Percentiles rank a stretch among this genome's conserved stretches.
Evolutionary conservation across 805 yeast genomes (phyloP).

Genomic region (Yamadazyma sp.): DNA sequence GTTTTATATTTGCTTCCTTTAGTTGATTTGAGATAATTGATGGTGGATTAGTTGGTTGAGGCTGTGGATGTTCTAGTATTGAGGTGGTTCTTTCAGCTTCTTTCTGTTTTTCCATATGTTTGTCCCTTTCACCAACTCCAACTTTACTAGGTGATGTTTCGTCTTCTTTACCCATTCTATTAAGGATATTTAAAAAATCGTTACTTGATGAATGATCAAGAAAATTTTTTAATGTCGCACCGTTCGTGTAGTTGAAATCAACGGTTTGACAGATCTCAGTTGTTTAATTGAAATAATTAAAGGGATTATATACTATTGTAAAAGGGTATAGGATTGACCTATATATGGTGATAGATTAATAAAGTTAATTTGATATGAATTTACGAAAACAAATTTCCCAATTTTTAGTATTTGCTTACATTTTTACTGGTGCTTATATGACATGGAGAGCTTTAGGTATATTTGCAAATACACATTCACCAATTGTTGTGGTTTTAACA

Average conservation of each 20-base stretch:
- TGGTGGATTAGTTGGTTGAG: conserved; percentile 3
- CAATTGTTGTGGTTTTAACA: conserved; percentile 92
- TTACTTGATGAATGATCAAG: not conserved
- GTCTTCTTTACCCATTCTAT: too few species aligned
- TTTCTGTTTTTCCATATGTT: too few species aligned
- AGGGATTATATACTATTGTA: too few species aligned
- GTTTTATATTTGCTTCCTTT: conserved; percentile 5
- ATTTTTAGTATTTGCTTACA: conserved; percentile 69
- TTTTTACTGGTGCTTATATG: conserved; percentile 84
- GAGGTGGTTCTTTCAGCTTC: not conserved
- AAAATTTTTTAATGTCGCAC: not conserved
- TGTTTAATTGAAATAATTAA: too few species aligned
- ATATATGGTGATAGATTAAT: too few species aligned
- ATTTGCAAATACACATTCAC: conserved; percentile 79
- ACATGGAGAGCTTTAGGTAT: conserved; percentile 84
- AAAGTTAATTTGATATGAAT: conserved; percentile 39
- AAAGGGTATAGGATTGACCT: too few species aligned
- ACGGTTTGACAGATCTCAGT: too few species aligned
- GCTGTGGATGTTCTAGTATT: conserved; percentile 8
- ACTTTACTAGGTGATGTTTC: too few species aligned
- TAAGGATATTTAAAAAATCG: too few species aligned
- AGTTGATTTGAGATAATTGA: conserved; percentile 1
- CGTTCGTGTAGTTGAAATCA: too few species aligned
- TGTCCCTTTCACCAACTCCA: too few species aligned
- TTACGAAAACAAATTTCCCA: conserved; percentile 61